These are phyloP conservation scores for Arthroderma sp. DNA, from an alignment of 2,329 filamentous ascomycete genomes.

Conservation along the genomic window DNA sequence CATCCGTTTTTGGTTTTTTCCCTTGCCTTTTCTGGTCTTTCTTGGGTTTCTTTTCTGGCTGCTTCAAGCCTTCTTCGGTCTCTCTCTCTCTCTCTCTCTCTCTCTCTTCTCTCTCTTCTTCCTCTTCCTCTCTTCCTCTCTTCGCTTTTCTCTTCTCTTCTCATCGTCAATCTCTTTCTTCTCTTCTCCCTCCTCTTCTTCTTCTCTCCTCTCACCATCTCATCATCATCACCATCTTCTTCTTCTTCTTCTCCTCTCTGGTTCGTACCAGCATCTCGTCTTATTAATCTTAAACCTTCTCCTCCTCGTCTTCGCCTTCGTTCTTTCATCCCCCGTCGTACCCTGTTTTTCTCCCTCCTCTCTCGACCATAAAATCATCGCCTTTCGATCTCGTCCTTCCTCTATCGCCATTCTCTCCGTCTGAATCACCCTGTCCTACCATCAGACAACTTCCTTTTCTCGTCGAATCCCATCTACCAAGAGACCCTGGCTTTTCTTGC, in stretches of 20 bases:
- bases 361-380: too few relatives aligned
- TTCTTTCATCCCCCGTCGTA: constrained; percentile 9
- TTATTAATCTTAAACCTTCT: constrained; percentile 7
- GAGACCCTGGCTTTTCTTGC: too few relatives aligned
- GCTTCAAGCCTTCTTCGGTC: neutral
- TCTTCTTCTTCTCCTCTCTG: constrained; percentile 5
- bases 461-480: too few relatives aligned
- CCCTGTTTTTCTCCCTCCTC: too few relatives aligned
- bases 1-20: neutral
- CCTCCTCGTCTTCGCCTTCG: constrained; percentile 9
- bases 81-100: neutral
- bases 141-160: constrained; percentile 6
- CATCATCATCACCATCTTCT: constrained; percentile 3
- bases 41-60: neutral
- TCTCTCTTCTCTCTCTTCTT: neutral
- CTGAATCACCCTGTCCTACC: too few relatives aligned
- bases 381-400: too few relatives aligned
- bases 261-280: constrained; percentile 2
- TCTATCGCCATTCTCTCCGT: too few relatives aligned
- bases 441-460: too few relatives aligned
- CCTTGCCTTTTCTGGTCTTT: neutral
- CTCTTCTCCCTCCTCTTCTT: constrained; percentile 7
- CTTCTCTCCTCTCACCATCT: constrained; percentile 5
- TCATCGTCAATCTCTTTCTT: constrained; percentile 3
- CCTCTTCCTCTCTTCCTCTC: neutral